Conservation (phyloP, 1,284 basidiomycete species). For the Inonotus hispidus region DNA sequence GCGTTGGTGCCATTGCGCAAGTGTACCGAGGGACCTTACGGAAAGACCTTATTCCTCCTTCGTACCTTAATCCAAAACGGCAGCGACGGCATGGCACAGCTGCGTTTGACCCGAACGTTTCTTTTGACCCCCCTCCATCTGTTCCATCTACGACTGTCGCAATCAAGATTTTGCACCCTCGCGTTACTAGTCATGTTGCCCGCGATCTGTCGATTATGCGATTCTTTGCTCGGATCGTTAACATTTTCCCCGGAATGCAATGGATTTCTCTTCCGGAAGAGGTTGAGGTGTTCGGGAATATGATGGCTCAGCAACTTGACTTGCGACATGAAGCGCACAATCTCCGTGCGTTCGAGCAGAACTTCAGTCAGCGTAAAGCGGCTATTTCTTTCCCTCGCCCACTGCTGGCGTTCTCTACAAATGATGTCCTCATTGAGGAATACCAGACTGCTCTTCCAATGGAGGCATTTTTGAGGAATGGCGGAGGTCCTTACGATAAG, state of each 20-base stretch:
- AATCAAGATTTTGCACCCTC: constrained; percentile 93
- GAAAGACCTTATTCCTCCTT: constrained; percentile 77
- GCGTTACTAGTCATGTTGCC: constrained; percentile 74
- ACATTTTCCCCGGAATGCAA: constrained; percentile 86
- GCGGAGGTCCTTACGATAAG: constrained; percentile 88
- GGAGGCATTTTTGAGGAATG: constrained; percentile 83
- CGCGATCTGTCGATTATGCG: constrained; percentile 93
- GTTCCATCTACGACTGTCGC: constrained; percentile 83
- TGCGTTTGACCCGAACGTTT: constrained; percentile 48
- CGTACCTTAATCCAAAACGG: constrained; percentile 67
- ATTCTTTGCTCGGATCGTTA: constrained; percentile 82
- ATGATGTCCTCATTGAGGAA: constrained; percentile 87
- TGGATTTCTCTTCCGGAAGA: constrained; percentile 98
- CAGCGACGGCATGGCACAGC: constrained; percentile 41
- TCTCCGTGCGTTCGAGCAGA: constrained; percentile 78
- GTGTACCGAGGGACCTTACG: constrained; percentile 86
- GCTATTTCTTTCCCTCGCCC: constrained; percentile 90
- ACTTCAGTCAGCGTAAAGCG: constrained; percentile 77
- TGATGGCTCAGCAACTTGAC: constrained; percentile 97
- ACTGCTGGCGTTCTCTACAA: constrained; percentile 72
- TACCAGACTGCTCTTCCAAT: constrained; percentile 91
- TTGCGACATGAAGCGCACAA: constrained; percentile 89
- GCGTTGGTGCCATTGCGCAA: constrained; percentile 97
- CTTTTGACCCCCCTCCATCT: constrained; percentile 56
- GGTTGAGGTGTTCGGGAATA: constrained; percentile 89